Conservation (phyloP, 148 eudicot genomes). For the Camellia granthamiana region DNA sequence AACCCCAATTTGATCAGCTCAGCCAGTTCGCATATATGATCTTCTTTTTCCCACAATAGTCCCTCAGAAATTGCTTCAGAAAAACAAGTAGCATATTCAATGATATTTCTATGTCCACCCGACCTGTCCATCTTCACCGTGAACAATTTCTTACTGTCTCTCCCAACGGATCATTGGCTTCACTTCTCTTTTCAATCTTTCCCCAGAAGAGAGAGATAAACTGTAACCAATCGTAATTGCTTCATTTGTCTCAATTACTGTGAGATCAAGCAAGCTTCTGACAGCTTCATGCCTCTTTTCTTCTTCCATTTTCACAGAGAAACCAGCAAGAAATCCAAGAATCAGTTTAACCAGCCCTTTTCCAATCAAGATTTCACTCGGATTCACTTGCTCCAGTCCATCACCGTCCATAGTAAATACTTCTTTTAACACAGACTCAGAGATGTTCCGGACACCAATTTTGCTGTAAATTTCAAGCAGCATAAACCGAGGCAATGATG, state of each 20-base stretch:
- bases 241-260: constrained; percentile 34
- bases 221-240: constrained; percentile 34
- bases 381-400: constrained; percentile 21
- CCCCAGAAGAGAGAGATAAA: constrained; percentile 39
- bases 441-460: constrained; percentile 49
- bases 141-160: constrained; percentile 28
- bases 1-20: constrained; percentile 59
- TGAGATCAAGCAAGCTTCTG: constrained; percentile 28
- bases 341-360: constrained; percentile 49
- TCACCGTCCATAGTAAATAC: constrained; percentile 14
- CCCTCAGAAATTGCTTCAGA: constrained; percentile 56
- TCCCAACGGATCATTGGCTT: constrained; percentile 57
- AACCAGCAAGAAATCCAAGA: constrained; percentile 50
- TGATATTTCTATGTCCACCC: constrained; percentile 22
- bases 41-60: constrained; percentile 52
- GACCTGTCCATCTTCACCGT: constrained; percentile 38
- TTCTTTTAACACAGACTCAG: constrained; percentile 37
- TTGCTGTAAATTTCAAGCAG: constrained; percentile 47
- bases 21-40: constrained; percentile 29
- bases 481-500: constrained; percentile 28
- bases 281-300: constrained; percentile 41
- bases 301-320: constrained; percentile 31
- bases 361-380: constrained; percentile 30
- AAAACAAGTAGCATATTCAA: constrained; percentile 51
- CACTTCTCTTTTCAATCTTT: constrained; percentile 28